phyloP scores from a whole-genome alignment of 1,139 yeast species.

The Yarrowia galli region DNA sequence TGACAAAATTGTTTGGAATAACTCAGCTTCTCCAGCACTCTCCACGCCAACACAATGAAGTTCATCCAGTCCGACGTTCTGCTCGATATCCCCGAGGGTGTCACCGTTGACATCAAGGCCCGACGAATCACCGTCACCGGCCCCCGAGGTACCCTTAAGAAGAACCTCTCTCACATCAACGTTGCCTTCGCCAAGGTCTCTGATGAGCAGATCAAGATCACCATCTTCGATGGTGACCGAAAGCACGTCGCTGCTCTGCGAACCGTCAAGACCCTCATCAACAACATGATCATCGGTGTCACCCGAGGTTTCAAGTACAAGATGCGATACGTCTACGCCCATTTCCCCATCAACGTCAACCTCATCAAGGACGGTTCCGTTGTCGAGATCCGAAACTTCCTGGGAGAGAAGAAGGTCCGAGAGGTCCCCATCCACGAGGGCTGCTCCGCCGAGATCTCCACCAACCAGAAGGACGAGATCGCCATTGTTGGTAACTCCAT shows the following conservation, averaged over 20 bases:
- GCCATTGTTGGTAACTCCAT: conserved; percentile 93
- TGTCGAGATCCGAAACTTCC: conserved; percentile 98
- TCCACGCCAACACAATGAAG: conserved; percentile 63
- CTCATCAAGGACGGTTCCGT: conserved; percentile 75
- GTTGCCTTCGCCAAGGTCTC: conserved; percentile 85
- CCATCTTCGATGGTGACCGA: conserved; percentile 99
- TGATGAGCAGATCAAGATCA: conserved; percentile 78
- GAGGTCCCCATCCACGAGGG: conserved; percentile 84
- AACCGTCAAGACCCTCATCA: conserved; percentile 94
- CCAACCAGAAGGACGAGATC: conserved; percentile 93
- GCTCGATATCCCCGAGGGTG: conserved; percentile 94
- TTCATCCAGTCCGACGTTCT: conserved; percentile 94
- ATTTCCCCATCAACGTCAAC: conserved; percentile 99
- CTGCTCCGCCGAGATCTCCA: conserved; percentile 85
- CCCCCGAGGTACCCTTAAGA: conserved; percentile 96
- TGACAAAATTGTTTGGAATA: conserved; percentile 7
- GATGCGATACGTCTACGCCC: conserved; percentile 99
- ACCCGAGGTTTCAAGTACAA: conserved; percentile 99
- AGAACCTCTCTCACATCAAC: conserved; percentile 93
- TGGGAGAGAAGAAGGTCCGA: conserved; percentile 98
- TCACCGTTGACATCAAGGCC: conserved; percentile 88
- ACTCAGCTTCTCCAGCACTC: conserved; percentile 34
- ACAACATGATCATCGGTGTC: conserved; percentile 97
- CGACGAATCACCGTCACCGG: conserved; percentile 92
- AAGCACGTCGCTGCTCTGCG: conserved; percentile 99